Evolutionary conservation across 371 early-diverging fungal species (phyloP), one percentile per base, ranked within the genome.

Genomic region (Rhizopus delemar): DNA sequence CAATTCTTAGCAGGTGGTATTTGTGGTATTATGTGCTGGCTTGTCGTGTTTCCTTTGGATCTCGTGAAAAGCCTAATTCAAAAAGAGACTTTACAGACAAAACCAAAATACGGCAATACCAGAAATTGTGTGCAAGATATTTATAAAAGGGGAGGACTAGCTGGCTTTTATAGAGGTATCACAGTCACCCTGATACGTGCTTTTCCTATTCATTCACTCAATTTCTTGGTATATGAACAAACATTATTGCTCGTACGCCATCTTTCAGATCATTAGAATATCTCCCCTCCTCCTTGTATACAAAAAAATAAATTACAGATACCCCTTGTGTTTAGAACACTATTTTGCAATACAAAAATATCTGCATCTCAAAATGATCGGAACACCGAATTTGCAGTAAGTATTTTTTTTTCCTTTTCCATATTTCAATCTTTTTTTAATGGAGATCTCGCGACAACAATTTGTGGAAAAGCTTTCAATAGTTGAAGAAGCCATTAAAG

Each of bases 11-110:
- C 92, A 5, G 92, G 91, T 38, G 92, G 91, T n/a, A 72, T 84
- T 5, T 89, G 91, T 64, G 93, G 93, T 16, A 83, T 90, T 4
- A 67, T 90, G 53, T 89, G 89, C 5, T 92, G 93, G 93, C 67
- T 90, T 46, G 75, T 89, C 2, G 87, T 90, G 7, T 93, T 93
- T 60, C 93, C 93, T 5, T 68, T 90, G 5, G 93, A 93, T 64
- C 63, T 90, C 46, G 81, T 92, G 15, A 92, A 92, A 62, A 87
- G 90, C 0, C 71, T 84, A 41, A 78, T 90, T 54, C 93, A 92
- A 66, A 89, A 88, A 60, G 90, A 91, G 56, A 84, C 82, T 8
- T 65, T 88, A 55, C 56, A 65, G 32, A 74, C 86, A 0, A 56
- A 73, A 3, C 78, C 75, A 36, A 66, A 56, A 8, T 85, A 86